phyloP scores from a whole-genome alignment of 345 rosid species.

The Eutrema japonicum region DNA sequence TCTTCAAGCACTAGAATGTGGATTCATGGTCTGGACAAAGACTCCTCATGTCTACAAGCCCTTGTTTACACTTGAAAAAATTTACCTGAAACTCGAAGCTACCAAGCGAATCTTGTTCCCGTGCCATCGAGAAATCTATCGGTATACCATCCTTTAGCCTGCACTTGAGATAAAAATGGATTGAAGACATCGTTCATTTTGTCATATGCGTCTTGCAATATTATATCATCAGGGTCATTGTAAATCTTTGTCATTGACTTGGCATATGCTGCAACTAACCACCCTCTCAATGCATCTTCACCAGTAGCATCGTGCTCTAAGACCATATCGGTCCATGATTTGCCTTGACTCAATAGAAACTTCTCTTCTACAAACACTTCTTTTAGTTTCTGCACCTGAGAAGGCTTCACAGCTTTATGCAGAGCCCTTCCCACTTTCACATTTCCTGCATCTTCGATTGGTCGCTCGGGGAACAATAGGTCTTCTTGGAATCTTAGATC shows the following conservation, averaged over 20 bases:
- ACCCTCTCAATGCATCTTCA: slow-evolving; percentile 93
- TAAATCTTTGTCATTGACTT: slow-evolving; percentile 49
- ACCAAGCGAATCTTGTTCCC: slow-evolving; percentile 77
- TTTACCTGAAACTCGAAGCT: slow-evolving; percentile 27
- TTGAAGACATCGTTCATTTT: slow-evolving; percentile 63
- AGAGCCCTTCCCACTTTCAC: slow-evolving; percentile 80
- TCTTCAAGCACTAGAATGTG: slow-evolving; percentile 18
- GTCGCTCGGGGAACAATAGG: slow-evolving; percentile 77
- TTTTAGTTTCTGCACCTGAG: slow-evolving; percentile 59
- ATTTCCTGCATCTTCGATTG: slow-evolving; percentile 78
- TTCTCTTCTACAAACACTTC: slow-evolving; percentile 72
- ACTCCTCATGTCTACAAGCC: slow-evolving; percentile 17
- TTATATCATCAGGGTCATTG: slow-evolving; percentile 37
- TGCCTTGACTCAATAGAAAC: slow-evolving; percentile 61
- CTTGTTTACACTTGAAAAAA: slow-evolving; percentile 25
- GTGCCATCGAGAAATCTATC: slow-evolving; percentile 87
- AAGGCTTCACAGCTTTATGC: slow-evolving; percentile 71
- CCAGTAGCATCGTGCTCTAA: slow-evolving; percentile 79
- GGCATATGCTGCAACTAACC: slow-evolving; percentile 88
- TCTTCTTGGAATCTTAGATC: slow-evolving; percentile 79
- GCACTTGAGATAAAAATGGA: slow-evolving; percentile 64
- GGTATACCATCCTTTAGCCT: slow-evolving; percentile 88
- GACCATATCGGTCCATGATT: slow-evolving; percentile 69
- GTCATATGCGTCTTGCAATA: slow-evolving; percentile 64
- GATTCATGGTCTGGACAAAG: slow-evolving; percentile 31